These are phyloP conservation scores for Helianthus tuberosus DNA, from an alignment of 129 eudicot species.

Conservation along the genomic window DNA sequence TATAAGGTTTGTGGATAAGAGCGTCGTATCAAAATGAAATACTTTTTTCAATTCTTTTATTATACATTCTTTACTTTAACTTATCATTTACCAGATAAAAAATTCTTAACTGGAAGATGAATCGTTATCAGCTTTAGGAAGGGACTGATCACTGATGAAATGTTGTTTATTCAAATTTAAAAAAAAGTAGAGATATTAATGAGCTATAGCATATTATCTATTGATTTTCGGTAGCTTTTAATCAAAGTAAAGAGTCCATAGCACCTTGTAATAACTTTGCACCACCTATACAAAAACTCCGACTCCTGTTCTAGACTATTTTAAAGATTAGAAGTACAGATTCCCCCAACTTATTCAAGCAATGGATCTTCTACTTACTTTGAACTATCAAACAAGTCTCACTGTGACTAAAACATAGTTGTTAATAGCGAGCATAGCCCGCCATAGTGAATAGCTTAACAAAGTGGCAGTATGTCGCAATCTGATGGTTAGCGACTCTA, in stretches of 20 bases:
- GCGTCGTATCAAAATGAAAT: neutral
- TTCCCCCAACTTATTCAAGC: neutral
- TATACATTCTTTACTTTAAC: neutral
- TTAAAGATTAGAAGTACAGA: neutral
- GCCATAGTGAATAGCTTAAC: no score
- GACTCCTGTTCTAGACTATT: neutral
- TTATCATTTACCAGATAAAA: neutral
- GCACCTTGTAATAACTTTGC: neutral
- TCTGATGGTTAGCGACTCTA: no score
- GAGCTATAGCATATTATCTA: neutral
- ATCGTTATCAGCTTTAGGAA: neutral
- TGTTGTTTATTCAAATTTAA: neutral
- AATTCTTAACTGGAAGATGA: neutral
- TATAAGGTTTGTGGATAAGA: neutral
- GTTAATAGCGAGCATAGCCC: no score
- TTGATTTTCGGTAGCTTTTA: neutral
- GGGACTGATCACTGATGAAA: neutral
- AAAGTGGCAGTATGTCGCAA: no score
- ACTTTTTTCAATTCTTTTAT: neutral
- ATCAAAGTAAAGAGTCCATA: neutral
- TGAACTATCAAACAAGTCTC: neutral
- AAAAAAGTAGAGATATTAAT: neutral
- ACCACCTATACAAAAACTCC: neutral
- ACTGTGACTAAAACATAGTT: no score
- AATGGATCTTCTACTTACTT: neutral